A percentile compares a stretch with the other conserved stretches of the same genome.
These are phyloP conservation scores for Fragaria iinumae DNA, from an alignment of 306 rosid species.

Conservation along the genomic window DNA sequence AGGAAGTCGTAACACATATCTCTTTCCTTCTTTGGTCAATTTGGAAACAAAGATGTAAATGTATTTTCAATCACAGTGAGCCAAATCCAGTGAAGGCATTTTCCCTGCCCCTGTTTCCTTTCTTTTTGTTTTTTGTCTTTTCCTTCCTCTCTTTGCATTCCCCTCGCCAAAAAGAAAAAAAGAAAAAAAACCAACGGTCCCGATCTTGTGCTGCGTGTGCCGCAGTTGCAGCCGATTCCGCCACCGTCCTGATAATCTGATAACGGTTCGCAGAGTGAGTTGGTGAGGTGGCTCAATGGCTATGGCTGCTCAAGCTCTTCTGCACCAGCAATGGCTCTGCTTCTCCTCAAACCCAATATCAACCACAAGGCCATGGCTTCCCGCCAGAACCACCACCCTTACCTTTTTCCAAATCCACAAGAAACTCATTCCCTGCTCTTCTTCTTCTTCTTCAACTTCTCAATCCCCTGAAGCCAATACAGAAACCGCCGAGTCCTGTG, in stretches of 20 bases:
- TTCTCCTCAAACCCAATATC: constrained; percentile 52
- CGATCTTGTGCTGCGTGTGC: not conserved
- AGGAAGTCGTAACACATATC: too few species aligned
- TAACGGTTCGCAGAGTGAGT: constrained; percentile 8
- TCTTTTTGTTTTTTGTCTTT: too few species aligned
- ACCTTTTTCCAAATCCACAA: constrained; percentile 29
- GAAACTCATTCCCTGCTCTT: constrained; percentile 43
- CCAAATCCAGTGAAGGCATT: too few species aligned
- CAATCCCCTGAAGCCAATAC: constrained; percentile 60
- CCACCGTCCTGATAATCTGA: constrained; percentile 22
- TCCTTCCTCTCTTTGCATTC: too few species aligned
- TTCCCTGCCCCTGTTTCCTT: too few species aligned
- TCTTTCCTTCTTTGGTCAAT: too few species aligned
- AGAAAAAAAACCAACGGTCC: not conserved
- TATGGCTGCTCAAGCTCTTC: constrained; percentile 46
- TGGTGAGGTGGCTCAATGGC: constrained; percentile 48
- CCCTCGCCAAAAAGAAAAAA: too few species aligned
- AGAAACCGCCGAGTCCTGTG: constrained; percentile 75
- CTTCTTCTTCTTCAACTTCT: constrained; percentile 63
- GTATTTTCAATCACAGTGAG: too few species aligned
- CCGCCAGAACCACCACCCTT: constrained; percentile 21
- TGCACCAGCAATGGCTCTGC: constrained; percentile 48
- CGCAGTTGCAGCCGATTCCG: not conserved
- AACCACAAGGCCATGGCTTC: constrained; percentile 33
- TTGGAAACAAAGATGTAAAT: too few species aligned